phyloP scores from a whole-genome alignment of 208 protist species.

The Crithidia thermophila region DNA sequence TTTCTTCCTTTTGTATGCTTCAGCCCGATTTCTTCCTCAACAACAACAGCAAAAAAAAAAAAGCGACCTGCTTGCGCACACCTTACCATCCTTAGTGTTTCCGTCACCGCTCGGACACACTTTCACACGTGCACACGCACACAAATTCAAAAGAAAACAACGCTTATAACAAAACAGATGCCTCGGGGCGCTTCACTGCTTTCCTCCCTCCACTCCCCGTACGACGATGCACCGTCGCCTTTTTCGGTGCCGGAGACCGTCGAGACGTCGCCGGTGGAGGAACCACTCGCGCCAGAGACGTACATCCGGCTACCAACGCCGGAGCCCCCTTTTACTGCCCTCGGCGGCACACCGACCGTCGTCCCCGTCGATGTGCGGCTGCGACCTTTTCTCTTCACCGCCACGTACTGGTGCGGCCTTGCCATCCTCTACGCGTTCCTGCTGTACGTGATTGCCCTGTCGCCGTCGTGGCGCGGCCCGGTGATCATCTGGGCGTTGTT shows the following conservation, averaged over 20 bases:
- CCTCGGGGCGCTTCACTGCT: background rate
- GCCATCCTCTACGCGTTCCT: conserved; percentile 28
- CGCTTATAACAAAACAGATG: too few species aligned
- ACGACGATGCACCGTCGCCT: background rate
- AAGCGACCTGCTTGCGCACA: too few species aligned
- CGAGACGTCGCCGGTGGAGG: conserved; percentile 13
- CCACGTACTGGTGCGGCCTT: conserved; percentile 27
- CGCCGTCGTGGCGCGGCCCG: conserved; percentile 22
- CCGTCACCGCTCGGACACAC: too few species aligned
- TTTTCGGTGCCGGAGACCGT: conserved; percentile 12
- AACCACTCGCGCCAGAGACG: background rate
- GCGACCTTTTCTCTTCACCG: conserved; percentile 4
- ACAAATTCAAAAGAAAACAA: background rate
- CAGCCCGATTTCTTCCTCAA: too few species aligned
- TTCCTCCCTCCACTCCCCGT: conserved; percentile 7
- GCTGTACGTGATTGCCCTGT: conserved; percentile 2
- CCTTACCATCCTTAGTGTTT: too few species aligned
- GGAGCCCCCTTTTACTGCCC: background rate
- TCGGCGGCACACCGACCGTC: background rate
- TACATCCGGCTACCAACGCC: background rate
- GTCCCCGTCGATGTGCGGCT: conserved; percentile 20
- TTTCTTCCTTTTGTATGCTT: too few species aligned
- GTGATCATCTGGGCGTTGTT: conserved; percentile 26
- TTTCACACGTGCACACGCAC: background rate
- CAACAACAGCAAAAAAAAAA: too few species aligned